Evolutionary conservation across 2,329 filamentous ascomycete genomes (phyloP), one percentile per base, ranked within the genome.

Genomic region (Didymella keratinophila): DNA sequence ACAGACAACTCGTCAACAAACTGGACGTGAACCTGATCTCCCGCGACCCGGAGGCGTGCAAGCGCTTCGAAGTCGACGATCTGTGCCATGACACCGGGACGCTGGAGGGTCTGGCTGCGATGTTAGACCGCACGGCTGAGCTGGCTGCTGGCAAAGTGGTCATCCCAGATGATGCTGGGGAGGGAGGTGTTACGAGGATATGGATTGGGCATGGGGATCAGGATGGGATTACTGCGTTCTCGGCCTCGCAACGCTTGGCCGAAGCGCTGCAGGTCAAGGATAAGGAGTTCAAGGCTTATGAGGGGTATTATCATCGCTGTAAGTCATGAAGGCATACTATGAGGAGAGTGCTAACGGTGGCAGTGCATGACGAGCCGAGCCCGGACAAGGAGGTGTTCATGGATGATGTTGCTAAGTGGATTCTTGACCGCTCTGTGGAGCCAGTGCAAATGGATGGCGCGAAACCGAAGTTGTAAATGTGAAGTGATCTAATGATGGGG

Each of bases 21-120:
- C 81, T 97, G 23, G 84, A 89, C 44, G 76, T 85, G 2, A 82
- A 84, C 59, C 82, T 88, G 61, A 73, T 97, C 53, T 87, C 84
- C 34, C 86, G 92, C 23, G 90, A 94, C 75, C 80, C 84, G 23
- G 85, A 79, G 21, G 85, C 91, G 2, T 82, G 85, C 52, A 80
- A 85, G 69, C 83, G 81, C 25, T 84, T 91, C 63, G 78, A 80
- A 2, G 83, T 85, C 28, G 93, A 97, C 76, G 72, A 82, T 48
- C 81, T 97, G 51, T 87, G 88, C 76, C 93, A 97, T 78, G 84
- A 94, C 75, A 94, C 87, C 2, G 93, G 92, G 34, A 97, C 93
- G 7, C 82, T 96, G n/a, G 89, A 93, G 75, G 91, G 91, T 0
- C 75, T 97, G 32, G 84, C 89, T 0, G 88, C 86, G 0, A 83